Conservation (phyloP, 345 rosid genomes). For the Camelina sativa region DNA sequence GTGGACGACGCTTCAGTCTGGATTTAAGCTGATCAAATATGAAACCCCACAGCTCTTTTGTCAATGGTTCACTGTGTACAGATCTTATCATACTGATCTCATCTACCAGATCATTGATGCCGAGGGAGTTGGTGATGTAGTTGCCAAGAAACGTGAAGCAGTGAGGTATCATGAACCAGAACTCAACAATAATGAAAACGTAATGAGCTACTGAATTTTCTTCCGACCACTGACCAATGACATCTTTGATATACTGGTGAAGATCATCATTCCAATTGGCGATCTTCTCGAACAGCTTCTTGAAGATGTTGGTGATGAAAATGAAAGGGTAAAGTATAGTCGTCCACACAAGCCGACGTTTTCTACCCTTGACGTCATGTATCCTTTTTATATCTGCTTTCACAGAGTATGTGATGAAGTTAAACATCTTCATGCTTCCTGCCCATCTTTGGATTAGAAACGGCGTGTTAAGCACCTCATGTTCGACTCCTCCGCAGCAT, state of each 20-base stretch:
- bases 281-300: background rate
- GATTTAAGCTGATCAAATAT: background rate
- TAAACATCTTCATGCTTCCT: background rate
- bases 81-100: background rate
- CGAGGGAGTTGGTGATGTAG: background rate
- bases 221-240: background rate
- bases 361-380: background rate
- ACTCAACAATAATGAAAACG: background rate
- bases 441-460: background rate
- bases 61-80: constrained; percentile 3
- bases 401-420: background rate
- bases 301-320: background rate
- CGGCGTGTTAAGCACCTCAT: background rate
- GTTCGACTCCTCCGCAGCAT: background rate
- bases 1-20: background rate
- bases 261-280: background rate
- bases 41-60: background rate
- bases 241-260: background rate
- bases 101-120: background rate
- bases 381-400: background rate
- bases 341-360: background rate
- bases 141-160: background rate
- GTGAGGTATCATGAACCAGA: constrained; percentile 1
- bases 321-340: background rate
- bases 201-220: background rate